These are phyloP conservation scores for Spathaspora gorwiae DNA, from an alignment of 805 yeast species.

Conservation along the genomic window DNA sequence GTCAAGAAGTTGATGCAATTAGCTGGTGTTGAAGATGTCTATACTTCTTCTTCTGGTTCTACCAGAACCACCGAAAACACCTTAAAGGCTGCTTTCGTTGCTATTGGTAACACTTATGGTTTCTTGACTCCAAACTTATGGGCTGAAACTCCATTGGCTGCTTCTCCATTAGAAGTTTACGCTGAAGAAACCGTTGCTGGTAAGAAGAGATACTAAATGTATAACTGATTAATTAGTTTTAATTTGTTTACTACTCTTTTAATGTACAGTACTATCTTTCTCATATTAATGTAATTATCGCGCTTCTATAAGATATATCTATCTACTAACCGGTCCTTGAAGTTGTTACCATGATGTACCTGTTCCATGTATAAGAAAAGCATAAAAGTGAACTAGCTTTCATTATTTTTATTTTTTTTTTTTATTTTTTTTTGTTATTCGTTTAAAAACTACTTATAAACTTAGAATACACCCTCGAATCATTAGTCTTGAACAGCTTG, in stretches of 20 bases:
- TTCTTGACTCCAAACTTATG: conserved; percentile 99
- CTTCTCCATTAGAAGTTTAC: conserved; percentile 94
- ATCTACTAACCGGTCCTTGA: too few species aligned
- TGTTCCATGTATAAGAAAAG: too few species aligned
- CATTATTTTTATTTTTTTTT: conserved; percentile 6
- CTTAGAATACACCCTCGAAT: background rate
- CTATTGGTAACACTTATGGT: conserved; percentile 99
- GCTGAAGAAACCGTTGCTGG: conserved; percentile 74
- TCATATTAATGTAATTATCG: too few species aligned
- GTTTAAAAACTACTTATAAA: background rate
- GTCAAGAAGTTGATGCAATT: conserved; percentile 98
- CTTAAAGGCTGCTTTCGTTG: conserved; percentile 98
- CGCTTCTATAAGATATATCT: too few species aligned
- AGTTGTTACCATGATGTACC: background rate
- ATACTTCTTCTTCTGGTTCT: conserved; percentile 97
- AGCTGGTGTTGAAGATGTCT: conserved; percentile 99
- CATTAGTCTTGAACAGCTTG: conserved; percentile 39
- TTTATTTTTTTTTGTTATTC: conserved; percentile 8
- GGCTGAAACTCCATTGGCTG: conserved; percentile 77
- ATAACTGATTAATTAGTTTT: background rate
- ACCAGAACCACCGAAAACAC: conserved; percentile 99
- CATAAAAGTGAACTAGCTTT: background rate
- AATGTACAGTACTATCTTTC: background rate
- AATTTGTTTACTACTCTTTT: background rate
- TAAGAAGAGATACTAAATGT: conserved; percentile 69